Conservation (phyloP, 805 yeast species). For the Nakazawaea populi region DNA sequence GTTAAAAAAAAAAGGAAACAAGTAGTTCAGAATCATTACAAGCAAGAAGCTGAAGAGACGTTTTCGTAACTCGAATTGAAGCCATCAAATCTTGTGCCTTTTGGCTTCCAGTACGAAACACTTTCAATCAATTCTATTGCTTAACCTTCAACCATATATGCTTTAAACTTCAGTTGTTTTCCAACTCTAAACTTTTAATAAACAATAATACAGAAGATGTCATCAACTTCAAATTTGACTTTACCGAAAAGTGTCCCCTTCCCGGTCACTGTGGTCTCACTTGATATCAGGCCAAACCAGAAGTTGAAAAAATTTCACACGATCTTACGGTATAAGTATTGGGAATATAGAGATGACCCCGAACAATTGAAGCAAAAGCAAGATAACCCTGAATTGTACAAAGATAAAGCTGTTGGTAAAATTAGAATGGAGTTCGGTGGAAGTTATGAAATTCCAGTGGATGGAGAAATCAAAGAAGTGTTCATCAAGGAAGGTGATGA, state of each 20-base stretch:
- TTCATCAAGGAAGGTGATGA: slow-evolving; percentile 53
- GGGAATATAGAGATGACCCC: slow-evolving; percentile 58
- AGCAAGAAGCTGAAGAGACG: not conserved
- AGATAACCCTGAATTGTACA: slow-evolving; percentile 15
- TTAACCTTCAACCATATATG: no score
- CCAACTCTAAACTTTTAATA: no score
- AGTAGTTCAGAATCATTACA: not conserved
- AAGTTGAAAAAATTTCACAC: slow-evolving; percentile 45
- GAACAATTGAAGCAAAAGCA: slow-evolving; percentile 30
- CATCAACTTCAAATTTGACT: slow-evolving; percentile 36
- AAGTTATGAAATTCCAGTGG: slow-evolving; percentile 77
- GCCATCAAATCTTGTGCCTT: no score
- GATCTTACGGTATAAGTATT: slow-evolving; percentile 56
- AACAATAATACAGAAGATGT: not conserved
- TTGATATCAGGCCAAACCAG: slow-evolving; percentile 40
- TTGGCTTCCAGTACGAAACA: no score
- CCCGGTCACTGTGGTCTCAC: slow-evolving; percentile 58
- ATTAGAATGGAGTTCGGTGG: slow-evolving; percentile 63
- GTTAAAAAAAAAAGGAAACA: not conserved
- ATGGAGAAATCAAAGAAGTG: slow-evolving; percentile 56
- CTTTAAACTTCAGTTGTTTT: no score
- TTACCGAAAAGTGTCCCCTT: slow-evolving; percentile 61
- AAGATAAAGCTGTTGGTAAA: slow-evolving; percentile 35
- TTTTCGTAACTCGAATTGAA: no score
- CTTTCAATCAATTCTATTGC: no score